phyloP scores from a whole-genome alignment of 2,329 filamentous ascomycete species.

The Diaporthe helianthi region DNA sequence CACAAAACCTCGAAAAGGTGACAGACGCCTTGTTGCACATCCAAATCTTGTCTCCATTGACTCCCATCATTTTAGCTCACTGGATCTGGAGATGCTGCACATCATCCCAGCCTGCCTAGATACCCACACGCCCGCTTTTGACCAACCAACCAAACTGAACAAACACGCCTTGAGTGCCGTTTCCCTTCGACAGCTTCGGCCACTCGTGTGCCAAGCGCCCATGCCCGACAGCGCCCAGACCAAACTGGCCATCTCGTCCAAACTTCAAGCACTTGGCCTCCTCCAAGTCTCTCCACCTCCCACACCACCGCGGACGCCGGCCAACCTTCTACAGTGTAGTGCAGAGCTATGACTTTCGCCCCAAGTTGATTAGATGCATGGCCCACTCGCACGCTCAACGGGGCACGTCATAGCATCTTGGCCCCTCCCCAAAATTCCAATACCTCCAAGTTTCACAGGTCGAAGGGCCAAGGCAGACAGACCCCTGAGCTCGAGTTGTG shows the following conservation, averaged over 20 bases:
- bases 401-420: constrained; percentile 18
- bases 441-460: not conserved
- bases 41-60: constrained; percentile 1
- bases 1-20: not conserved
- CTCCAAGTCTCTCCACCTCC: constrained; percentile 10
- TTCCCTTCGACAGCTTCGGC: not conserved
- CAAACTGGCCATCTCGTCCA: constrained; percentile 7
- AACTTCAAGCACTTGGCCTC: constrained; percentile 1
- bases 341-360: constrained; percentile 22
- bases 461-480: not conserved
- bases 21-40: not conserved
- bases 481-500: constrained; percentile 7
- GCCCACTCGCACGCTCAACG: constrained; percentile 3
- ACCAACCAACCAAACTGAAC: not conserved
- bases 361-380: constrained; percentile 24
- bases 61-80: constrained; percentile 4
- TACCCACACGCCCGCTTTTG: not conserved
- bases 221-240: not conserved
- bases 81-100: constrained; percentile 20
- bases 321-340: constrained; percentile 14
- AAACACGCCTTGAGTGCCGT: not conserved
- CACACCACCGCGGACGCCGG: constrained; percentile 7
- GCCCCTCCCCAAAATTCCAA: not conserved
- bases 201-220: not conserved
- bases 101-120: no score